These are phyloP conservation scores for Strigomonas galati DNA, from an alignment of 208 protist genomes.

Conservation along the genomic window DNA sequence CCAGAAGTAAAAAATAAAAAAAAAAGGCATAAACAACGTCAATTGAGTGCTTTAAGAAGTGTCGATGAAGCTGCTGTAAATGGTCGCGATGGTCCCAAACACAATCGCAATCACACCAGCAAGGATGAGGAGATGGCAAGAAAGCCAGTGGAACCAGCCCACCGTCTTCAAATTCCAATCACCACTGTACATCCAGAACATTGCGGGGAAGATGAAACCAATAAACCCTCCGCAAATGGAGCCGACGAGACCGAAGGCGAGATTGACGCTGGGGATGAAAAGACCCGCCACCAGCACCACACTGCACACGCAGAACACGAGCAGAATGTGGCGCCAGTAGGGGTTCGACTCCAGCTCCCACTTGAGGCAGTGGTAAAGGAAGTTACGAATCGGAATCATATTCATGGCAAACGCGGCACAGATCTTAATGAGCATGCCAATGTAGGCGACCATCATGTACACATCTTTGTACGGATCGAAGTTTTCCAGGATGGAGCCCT, in stretches of 20 bases:
- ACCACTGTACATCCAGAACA: slow-evolving; percentile 72
- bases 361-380: slow-evolving; percentile 49
- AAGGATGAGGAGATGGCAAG: slow-evolving; percentile 43
- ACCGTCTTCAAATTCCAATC: slow-evolving; percentile 49
- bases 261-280: slow-evolving; percentile 70
- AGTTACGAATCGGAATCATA: slow-evolving; percentile 56
- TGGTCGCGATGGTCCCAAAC: slow-evolving; percentile 52
- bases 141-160: slow-evolving; percentile 38
- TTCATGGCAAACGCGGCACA: slow-evolving; percentile 60
- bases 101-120: slow-evolving; percentile 62
- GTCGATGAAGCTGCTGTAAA: slow-evolving; percentile 36
- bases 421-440: slow-evolving; percentile 70
- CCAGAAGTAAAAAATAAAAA: too few species aligned
- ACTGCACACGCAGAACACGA: slow-evolving; percentile 30
- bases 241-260: slow-evolving; percentile 70
- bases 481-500: slow-evolving; percentile 50
- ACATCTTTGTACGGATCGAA: slow-evolving; percentile 54
- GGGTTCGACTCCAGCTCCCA: slow-evolving; percentile 57
- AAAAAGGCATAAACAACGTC: not conserved
- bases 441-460: slow-evolving; percentile 65
- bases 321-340: slow-evolving; percentile 62
- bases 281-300: slow-evolving; percentile 43
- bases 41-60: not conserved
- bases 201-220: slow-evolving; percentile 68
- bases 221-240: slow-evolving; percentile 71